Evolutionary conservation across 2,329 filamentous ascomycete species (phyloP), one percentile per base, ranked within the genome.

Genomic region (Ceratocystis papillata): DNA sequence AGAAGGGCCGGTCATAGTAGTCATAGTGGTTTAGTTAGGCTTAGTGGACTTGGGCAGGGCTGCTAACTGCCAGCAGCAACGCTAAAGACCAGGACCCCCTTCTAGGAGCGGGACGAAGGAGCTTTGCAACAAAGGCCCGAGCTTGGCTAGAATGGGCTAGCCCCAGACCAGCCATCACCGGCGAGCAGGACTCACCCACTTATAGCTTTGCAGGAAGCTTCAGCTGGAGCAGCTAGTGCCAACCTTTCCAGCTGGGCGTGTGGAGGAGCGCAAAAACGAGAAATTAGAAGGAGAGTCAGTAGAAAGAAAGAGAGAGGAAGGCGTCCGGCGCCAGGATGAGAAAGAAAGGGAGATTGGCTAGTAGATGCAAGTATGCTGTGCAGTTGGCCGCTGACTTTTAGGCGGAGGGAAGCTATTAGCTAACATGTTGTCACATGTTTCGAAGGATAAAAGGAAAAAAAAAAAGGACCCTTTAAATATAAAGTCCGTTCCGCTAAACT

Each of bases 171-270:
- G 28, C 28, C 53, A 57, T 57, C 25, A 59, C 53, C 12, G 17
- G 28, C 12, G 28, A 59, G 53, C 48, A 53, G 28, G 3, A 59
- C 53, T 37, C 53, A 30, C 37, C 28, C 53, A 59, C 28, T 33
- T 59, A 25, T 17, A 59, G 15, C 5, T 33, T 41, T 25, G 53
- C 15, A 59, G 53, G 53, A 59, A n/a, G 53, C 53, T 59, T 59
- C 53, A 59, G 53, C 53, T 59, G 5, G 4, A 59, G 53, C 28
- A 37, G 53, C 53, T 59, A 59, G 53, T 59, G 53, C 53, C 53
- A 59, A 59, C 53, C 28, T 33, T 59, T 59, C 53, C 53, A 59
- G 53, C 53, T 59, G 53, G 53, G 53, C 28, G 53, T 59, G 53
- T 33, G 46, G 15, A 50, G 17, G 20, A 7, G 20, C 46, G 22